Evolutionary conservation across 257 asterid species (phyloP).

Genomic region (Salvia splendens): DNA sequence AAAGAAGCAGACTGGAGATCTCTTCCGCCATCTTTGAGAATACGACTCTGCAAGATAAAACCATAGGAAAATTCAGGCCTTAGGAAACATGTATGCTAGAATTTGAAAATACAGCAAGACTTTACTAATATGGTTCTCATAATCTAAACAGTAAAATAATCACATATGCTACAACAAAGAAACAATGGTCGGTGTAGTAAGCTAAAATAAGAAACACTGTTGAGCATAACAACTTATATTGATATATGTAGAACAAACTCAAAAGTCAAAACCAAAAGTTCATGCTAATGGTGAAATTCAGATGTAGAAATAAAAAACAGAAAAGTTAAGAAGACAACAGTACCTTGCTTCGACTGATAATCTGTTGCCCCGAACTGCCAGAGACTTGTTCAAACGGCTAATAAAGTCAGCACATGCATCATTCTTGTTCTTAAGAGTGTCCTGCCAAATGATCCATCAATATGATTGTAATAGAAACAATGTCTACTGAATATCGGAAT

Average conservation of each 20-base stretch:
- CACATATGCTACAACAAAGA: too few species aligned
- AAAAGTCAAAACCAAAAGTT: neutral
- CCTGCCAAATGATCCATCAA: conserved; percentile 54
- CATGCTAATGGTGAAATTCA: conserved; percentile 8
- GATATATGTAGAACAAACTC: neutral
- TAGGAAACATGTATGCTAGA: neutral
- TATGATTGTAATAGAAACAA: conserved; percentile 4
- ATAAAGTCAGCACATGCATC: conserved; percentile 64
- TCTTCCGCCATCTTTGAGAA: conserved; percentile 95
- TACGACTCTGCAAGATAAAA: conserved; percentile 58
- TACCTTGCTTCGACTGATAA: conserved; percentile 83
- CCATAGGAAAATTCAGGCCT: neutral
- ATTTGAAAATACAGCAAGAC: conserved; percentile 4
- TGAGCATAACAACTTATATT: too few species aligned
- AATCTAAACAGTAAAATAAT: neutral
- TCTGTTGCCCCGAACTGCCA: conserved; percentile 72
- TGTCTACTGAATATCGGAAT: conserved; percentile 24
- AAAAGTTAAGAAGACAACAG: neutral
- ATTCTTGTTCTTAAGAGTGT: conserved; percentile 65
- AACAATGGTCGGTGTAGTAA: too few species aligned
- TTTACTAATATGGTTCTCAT: neutral
- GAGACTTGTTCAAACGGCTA: conserved; percentile 69
- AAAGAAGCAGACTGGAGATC: conserved; percentile 66
- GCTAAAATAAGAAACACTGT: too few species aligned
- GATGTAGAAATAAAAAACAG: neutral